Percentiles rank a stretch among this genome's conserved stretches.
Evolutionary conservation across 2,329 filamentous ascomycete genomes (phyloP).

Genomic region (Aspergillus sp.): DNA sequence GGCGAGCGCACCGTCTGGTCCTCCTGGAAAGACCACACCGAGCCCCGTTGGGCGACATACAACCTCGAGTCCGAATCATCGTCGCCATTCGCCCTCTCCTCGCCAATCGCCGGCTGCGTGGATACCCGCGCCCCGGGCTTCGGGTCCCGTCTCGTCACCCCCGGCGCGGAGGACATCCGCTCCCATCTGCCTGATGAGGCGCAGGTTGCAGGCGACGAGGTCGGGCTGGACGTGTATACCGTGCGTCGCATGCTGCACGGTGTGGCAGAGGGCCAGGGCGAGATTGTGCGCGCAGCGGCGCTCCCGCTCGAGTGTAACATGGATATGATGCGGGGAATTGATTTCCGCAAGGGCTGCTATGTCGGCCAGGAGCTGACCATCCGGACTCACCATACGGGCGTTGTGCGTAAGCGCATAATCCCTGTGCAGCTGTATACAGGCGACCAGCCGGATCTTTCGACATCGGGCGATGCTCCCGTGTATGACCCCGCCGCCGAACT

Average conservation of each 20-base stretch:
- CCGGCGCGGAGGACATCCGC: conserved; percentile 25
- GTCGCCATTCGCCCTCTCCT: conserved; percentile 20
- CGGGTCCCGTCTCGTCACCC: conserved; percentile 30
- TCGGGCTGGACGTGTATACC: conserved; percentile 55
- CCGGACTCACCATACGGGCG: conserved; percentile 84
- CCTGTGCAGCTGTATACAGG: conserved; percentile 63
- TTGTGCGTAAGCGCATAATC: conserved; percentile 81
- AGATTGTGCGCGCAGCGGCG: conserved; percentile 61
- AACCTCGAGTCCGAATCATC: conserved; percentile 26
- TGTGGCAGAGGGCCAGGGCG: conserved; percentile 72
- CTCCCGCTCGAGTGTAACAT: conserved; percentile 85
- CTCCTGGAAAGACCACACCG: conserved; percentile 54
- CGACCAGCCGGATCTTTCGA: conserved; percentile 28
- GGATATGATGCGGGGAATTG: conserved; percentile 74
- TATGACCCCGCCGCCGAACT: conserved; percentile 21
- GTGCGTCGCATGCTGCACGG: conserved; percentile 70
- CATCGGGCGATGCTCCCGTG: conserved; percentile 43
- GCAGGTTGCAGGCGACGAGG: conserved; percentile 38
- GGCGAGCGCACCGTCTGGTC: conserved; percentile 63
- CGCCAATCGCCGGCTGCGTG: conserved; percentile 24
- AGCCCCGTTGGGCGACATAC: conserved; percentile 30
- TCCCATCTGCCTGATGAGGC: conserved; percentile 22
- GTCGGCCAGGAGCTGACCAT: conserved; percentile 95
- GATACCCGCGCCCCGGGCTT: conserved; percentile 34
- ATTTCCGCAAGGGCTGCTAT: conserved; percentile 95